These are phyloP conservation scores for Tuber calosporum DNA, from an alignment of 495 filamentous ascomycete genomes.

Conservation along the genomic window DNA sequence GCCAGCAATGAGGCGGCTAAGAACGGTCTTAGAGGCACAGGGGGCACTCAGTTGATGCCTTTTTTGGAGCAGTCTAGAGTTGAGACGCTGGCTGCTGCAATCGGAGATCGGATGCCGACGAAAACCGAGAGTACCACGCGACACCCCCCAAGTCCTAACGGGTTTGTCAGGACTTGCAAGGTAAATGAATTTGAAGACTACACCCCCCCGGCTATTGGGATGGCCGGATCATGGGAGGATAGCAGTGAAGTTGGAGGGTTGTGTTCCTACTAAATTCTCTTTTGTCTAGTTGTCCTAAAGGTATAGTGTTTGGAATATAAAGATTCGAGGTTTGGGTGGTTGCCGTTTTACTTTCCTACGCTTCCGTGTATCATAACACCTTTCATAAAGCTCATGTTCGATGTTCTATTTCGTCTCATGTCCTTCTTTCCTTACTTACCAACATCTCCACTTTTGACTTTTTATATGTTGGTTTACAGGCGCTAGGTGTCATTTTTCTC, in stretches of 20 bases:
- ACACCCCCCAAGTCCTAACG: slow-evolving; percentile 13
- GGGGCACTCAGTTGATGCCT: slow-evolving; percentile 83
- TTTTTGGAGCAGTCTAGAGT: slow-evolving; percentile 93
- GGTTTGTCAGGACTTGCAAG: slow-evolving; percentile 36
- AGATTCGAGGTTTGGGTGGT: background rate
- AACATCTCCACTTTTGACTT: background rate
- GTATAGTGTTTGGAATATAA: background rate
- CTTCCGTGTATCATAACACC: background rate
- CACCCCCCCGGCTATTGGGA: slow-evolving; percentile 28
- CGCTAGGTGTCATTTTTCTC: background rate
- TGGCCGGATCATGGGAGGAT: slow-evolving; percentile 38
- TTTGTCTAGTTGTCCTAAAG: background rate
- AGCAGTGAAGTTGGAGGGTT: slow-evolving; percentile 37
- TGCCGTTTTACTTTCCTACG: background rate
- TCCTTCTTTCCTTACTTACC: background rate
- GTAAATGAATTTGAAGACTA: slow-evolving; percentile 40
- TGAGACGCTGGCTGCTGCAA: slow-evolving; percentile 87
- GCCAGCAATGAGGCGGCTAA: slow-evolving; percentile 39
- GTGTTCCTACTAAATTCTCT: slow-evolving; percentile 29
- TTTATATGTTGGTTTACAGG: background rate
- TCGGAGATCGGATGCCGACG: slow-evolving; percentile 48
- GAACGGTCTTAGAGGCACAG: slow-evolving; percentile 76
- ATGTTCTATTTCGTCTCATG: background rate
- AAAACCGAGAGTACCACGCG: slow-evolving; percentile 21
- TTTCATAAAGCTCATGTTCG: background rate